Percentiles rank a stretch among this genome's conserved stretches.
phyloP scores from a whole-genome alignment of 169 alveolate genomes.

The Plasmodium vivax region DNA sequence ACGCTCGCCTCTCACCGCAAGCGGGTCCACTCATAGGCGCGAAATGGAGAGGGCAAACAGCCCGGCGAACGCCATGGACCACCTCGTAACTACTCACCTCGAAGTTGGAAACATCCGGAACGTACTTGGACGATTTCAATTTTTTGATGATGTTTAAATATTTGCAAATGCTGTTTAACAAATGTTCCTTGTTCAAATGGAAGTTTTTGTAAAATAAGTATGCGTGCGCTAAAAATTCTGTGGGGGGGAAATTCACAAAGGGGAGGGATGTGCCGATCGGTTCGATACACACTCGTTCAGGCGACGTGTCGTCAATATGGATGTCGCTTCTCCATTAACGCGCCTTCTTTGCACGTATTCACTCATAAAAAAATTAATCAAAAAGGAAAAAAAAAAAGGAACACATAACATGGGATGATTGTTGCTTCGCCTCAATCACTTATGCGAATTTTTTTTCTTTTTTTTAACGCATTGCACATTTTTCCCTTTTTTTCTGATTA shows the following conservation, averaged over 20 bases:
- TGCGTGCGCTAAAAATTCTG: constrained; percentile 65
- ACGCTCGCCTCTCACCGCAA: neutral
- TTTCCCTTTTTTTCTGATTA: constrained; percentile 5
- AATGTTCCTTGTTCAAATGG: constrained; percentile 59
- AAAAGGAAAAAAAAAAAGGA: constrained; percentile 1
- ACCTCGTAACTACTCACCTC: constrained; percentile 24
- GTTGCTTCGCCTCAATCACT: neutral
- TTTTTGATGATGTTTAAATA: constrained; percentile 50
- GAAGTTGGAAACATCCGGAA: constrained; percentile 52
- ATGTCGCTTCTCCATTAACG: neutral
- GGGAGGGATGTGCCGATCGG: neutral
- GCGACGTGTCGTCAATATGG: neutral
- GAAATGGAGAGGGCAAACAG: neutral
- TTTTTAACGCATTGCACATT: neutral
- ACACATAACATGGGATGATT: neutral
- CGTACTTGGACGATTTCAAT: constrained; percentile 49
- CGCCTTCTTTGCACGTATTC: neutral
- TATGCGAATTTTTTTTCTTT: neutral
- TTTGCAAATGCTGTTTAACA: constrained; percentile 57
- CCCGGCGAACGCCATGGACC: neutral
- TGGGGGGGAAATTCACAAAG: neutral
- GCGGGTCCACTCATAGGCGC: neutral
- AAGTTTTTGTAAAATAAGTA: constrained; percentile 57
- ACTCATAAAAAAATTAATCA: neutral
- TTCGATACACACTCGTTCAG: neutral